A percentile compares a stretch with the other conserved stretches of the same genome.
Conservation (phyloP, 352 stramenopile genomes). For the Globisporangium paddicum region DNA sequence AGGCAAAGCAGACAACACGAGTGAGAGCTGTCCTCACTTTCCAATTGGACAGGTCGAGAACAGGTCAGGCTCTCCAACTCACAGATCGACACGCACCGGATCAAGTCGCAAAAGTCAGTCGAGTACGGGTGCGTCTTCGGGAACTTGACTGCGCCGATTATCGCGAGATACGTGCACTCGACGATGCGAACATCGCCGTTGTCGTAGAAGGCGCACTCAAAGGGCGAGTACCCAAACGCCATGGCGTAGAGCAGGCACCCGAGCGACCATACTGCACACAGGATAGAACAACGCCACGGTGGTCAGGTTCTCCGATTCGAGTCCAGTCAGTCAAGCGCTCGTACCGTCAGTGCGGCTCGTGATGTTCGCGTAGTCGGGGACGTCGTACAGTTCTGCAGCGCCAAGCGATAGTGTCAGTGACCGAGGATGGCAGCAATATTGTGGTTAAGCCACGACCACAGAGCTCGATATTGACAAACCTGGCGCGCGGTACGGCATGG, state of each 20-base stretch:
- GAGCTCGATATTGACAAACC: conserved; percentile 21
- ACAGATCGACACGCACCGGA: conserved; percentile 35
- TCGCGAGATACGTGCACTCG: conserved; percentile 83
- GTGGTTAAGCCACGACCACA: background rate
- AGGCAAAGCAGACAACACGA: background rate
- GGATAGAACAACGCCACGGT: background rate
- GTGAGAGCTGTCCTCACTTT: conserved; percentile 9
- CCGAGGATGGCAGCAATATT: too few species aligned
- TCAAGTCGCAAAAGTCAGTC: conserved; percentile 59
- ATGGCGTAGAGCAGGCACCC: conserved; percentile 86
- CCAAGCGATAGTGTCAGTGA: too few species aligned
- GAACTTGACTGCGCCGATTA: conserved; percentile 84
- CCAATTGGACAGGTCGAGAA: conserved; percentile 5
- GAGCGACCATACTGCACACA: conserved; percentile 75
- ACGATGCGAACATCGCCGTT: conserved; percentile 57
- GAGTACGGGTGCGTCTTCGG: conserved; percentile 57
- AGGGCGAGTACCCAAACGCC: conserved; percentile 87
- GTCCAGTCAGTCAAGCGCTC: background rate
- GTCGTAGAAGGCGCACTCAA: conserved; percentile 83
- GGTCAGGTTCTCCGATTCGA: background rate
- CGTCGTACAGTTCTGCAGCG: conserved; percentile 84
- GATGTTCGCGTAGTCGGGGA: conserved; percentile 62
- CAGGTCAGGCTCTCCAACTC: background rate
- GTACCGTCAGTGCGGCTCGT: conserved; percentile 70
- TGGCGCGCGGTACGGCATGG: conserved; percentile 85